These are phyloP conservation scores for Isoetes taiwanensis DNA, from an alignment of 75 land plant species.

Conservation along the genomic window DNA sequence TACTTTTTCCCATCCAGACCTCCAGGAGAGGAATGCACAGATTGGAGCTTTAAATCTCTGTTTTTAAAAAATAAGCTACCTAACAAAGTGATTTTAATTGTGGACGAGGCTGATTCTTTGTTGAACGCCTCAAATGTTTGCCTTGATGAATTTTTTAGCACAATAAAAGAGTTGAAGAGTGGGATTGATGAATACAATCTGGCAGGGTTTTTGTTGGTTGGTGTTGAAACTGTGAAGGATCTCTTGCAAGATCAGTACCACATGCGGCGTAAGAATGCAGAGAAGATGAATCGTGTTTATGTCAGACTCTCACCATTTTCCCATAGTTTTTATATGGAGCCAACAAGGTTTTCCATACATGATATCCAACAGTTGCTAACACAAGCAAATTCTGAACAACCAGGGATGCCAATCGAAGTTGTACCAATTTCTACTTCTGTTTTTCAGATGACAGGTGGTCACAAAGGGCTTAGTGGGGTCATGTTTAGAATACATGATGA, in stretches of 20 bases:
- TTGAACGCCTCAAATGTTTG: background rate
- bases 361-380: background rate
- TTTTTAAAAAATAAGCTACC: background rate
- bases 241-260: background rate
- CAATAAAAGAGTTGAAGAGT: background rate
- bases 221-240: slow-evolving; percentile 9
- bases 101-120: slow-evolving; percentile 3
- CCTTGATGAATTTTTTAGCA: slow-evolving; percentile 6
- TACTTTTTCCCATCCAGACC: background rate
- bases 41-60: slow-evolving; percentile 7
- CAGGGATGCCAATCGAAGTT: background rate
- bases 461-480: background rate
- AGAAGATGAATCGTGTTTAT: background rate
- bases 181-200: background rate
- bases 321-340: background rate
- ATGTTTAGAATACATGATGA: background rate
- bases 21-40: slow-evolving; percentile 4
- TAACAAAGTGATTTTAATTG: background rate
- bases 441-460: background rate
- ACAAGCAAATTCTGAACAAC: background rate
- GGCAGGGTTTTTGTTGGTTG: background rate
- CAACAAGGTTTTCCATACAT: background rate
- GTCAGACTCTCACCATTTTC: background rate
- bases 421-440: background rate
- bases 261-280: slow-evolving; percentile 6